Evolutionary conservation across 345 rosid species (phyloP), one percentile per base, ranked within the genome.

Genomic region (Cardamine occulta): DNA sequence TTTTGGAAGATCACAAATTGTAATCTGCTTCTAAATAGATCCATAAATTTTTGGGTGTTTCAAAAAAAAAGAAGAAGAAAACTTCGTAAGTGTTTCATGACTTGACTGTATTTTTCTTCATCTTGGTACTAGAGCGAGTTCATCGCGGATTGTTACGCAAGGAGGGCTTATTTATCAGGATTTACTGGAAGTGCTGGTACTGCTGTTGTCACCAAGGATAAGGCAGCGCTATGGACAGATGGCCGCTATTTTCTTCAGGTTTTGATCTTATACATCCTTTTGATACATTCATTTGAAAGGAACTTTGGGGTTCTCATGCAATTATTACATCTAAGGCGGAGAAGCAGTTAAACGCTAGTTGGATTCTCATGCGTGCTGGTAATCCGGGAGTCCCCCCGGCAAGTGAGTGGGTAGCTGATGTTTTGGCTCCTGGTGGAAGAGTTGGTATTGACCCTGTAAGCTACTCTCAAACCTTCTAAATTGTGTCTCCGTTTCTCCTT

Each of bases 231-330:
- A 8, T 94, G 98, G 98, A 94, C 98, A 3, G 98, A 94, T 73
- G 97, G 97, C 39, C 91, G 98, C 31, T 94, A 94, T 72, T 94
- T 94, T 88, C 97, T 94, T 75, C 98, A 91, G 98, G 98, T 91
- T 74, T 68, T 52, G 45, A 34, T 51, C 64, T 14, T 39, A 55
- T 48, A 63, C 31, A 52, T 21, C 40, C 10, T 24, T 28, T 59
- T 66, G 1, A 26, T 52, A 45, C 8, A 54, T 9, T 59, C 13
- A 54, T 44, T 42, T 58, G 52, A 34, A 63, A 7, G 55, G 64
- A 47, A 1, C 28, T 11, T 44, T 15, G 40, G 3, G 45, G 62
- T 51, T 80, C 44, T 54, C 13, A 24, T 9, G 28, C 14, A 18
- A 31, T 48, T 64, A 1, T 53, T 76, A 18, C 68, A 17, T 82